Evolutionary conservation across 495 filamentous ascomycete species (phyloP), one percentile per base, ranked within the genome.

Genomic region (Delitschia confertaspora): DNA sequence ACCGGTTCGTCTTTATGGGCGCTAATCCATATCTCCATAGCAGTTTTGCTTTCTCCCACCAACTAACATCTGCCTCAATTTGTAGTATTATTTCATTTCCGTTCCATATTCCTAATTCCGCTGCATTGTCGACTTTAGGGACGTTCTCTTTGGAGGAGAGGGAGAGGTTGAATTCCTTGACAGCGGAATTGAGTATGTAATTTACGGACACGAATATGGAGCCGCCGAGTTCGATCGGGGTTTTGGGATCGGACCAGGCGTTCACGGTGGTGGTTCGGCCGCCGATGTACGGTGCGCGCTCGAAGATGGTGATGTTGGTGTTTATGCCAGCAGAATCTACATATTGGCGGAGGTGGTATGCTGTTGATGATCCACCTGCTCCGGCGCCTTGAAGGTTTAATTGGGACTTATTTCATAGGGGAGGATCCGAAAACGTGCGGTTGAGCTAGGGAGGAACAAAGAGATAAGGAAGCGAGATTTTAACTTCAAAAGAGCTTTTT

Each of bases 121-220:
- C 63, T 9, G 59, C 42, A 11, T 61, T 52, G 36, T 71, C 35
- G 13, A 34, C 16, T 2, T 20, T 19, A 11, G 38, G 25, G 7
- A 67, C 44, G 1, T 67, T 52, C 0, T 60, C 62, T 26, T 64
- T 58, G 29, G 60, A 65, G 8, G 58, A 55, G 14, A 56, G 63
- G 25, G 58, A 60, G 3, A 99, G 76, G 20, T 74, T 77, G 54
- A 95, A 84, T 30, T 79, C 71, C 18, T 74, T 67, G n/a, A 80
- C 73, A 0, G 88, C 83, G 33, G 79, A 74, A 46, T 79, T 74
- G 9, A 96, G 75, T 55, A 88, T 93, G 11, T 76, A 63, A 58
- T 99, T 99, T 31, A 85, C 75, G 31, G 82, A 59, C 20, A 96
- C 86, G 57, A 99, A 99, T 51, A 96, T 93, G 22, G 79, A 88